These are phyloP conservation scores for Mycena indigotica DNA, from an alignment of 768 basidiomycete genomes.

Conservation along the genomic window DNA sequence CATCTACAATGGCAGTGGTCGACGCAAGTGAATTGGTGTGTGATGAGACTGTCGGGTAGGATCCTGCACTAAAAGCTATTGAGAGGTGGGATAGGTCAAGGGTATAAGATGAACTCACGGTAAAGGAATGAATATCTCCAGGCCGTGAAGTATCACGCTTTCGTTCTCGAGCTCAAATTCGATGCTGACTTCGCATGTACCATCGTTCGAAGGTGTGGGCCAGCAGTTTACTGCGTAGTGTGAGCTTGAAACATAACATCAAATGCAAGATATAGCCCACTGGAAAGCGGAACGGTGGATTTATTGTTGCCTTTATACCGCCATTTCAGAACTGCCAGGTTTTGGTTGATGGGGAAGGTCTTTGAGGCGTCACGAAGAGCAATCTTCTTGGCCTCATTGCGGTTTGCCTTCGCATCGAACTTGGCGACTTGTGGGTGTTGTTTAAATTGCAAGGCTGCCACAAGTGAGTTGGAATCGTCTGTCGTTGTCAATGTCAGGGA, in stretches of 20 bases:
- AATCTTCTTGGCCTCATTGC: slow-evolving; percentile 18
- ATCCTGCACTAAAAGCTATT: slow-evolving; percentile 60
- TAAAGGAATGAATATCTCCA: slow-evolving; percentile 88
- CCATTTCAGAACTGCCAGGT: slow-evolving; percentile 91
- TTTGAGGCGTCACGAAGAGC: slow-evolving; percentile 58
- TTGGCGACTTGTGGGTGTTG: slow-evolving; percentile 95
- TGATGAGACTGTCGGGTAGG: slow-evolving; percentile 82
- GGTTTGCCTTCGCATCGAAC: slow-evolving; percentile 43
- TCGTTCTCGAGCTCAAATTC: slow-evolving; percentile 96
- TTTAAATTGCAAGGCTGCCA: slow-evolving; percentile 81
- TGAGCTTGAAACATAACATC: slow-evolving; percentile 3
- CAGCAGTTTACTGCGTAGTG: slow-evolving; percentile 82
- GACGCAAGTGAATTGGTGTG: slow-evolving; percentile 83
- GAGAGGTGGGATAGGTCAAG: not conserved
- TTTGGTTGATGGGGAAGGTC: slow-evolving; percentile 86
- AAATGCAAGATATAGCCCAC: slow-evolving; percentile 45
- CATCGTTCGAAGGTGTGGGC: slow-evolving; percentile 90
- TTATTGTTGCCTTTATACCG: slow-evolving; percentile 89
- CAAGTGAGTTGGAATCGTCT: slow-evolving; percentile 48
- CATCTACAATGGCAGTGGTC: slow-evolving; percentile 73
- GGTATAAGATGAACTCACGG: slow-evolving; percentile 56
- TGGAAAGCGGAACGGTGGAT: slow-evolving; percentile 85
- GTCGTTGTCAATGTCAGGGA: slow-evolving; percentile 63
- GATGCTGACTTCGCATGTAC: slow-evolving; percentile 92
- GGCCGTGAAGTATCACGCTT: slow-evolving; percentile 76